phyloP scores from a whole-genome alignment of 2,329 filamentous ascomycete species.

The Escovopsis sp. region DNA sequence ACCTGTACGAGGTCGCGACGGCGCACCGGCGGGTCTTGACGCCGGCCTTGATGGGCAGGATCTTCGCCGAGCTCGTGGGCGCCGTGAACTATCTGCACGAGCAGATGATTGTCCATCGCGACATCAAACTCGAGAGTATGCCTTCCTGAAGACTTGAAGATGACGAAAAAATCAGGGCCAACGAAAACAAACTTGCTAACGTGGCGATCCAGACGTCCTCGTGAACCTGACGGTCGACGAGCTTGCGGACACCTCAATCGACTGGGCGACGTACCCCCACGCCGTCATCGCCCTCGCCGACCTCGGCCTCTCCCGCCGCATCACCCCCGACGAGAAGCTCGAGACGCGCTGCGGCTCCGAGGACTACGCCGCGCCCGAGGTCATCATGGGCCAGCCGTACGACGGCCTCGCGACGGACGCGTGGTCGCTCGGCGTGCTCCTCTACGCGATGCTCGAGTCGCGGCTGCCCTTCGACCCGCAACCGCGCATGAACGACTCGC shows the following conservation, averaged over 20 bases:
- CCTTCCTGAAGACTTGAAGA: conserved; percentile 9
- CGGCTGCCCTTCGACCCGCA: conserved; percentile 83
- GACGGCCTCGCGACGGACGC: conserved; percentile 85
- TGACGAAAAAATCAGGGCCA: no score
- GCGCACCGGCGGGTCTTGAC: conserved; percentile 52
- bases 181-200: no score
- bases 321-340: conserved; percentile 75
- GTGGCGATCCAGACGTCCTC: conserved; percentile 53
- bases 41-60: conserved; percentile 57
- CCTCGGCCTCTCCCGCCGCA: conserved; percentile 72
- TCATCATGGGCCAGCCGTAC: conserved; percentile 88
- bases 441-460: conserved; percentile 90
- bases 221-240: conserved; percentile 63
- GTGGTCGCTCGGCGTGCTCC: conserved; percentile 85
- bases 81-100: conserved; percentile 78
- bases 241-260: conserved; percentile 43
- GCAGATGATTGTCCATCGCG: conserved; percentile 79
- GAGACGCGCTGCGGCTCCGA: conserved; percentile 89
- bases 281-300: conserved; percentile 83
- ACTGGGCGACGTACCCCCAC: conserved; percentile 64
- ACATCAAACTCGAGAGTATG: conserved; percentile 93
- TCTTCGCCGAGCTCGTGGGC: conserved; percentile 78
- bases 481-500: conserved; percentile 61
- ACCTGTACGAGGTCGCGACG: conserved; percentile 85
- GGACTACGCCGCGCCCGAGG: conserved; percentile 92